Evolutionary conservation across 257 asterid species (phyloP), one percentile per base, ranked within the genome.

Genomic region (Penstemon newberryi): DNA sequence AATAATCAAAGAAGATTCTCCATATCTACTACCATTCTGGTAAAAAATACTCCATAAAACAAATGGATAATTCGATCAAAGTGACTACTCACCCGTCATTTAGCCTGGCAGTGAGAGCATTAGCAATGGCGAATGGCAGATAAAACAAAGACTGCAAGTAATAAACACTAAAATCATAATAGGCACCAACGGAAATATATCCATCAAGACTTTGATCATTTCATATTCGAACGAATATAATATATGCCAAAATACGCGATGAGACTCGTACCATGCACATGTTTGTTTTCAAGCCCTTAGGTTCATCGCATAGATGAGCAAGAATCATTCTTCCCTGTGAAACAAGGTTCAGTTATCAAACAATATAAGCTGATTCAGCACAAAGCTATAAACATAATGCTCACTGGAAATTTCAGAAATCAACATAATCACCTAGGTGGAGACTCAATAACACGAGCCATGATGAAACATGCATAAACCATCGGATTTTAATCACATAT

Each of bases 281-380:
- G 77, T 85, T 84, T 70, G 98, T 92, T 85, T 92, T 92, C 84
- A 92, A 81, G 71, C 98, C 98, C 87, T 89, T 92, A 36, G 98
- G 96, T 84, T 92, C 98, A 73, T 92, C 98, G 70, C 96, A 92
- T 58, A 92, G 76, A 78, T 89, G 98, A 66, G 98, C 89, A 45
- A 92, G 82, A 79, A 92, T 87, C 96, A 92, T 77, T 78, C 98
- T 84, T 80, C 98, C 98, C 98, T 91, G 91, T 67, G 74, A 78
- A 79, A 79, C 12, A 73, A 70, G 52, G 42, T 70, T 56, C 70
- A 64, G 44, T 70, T 45, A 69, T 70, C 56, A 58, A 73, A 25
- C 38, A 49, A 41, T 40, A 44, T 25, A 55, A 73, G 52, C 57
- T 50, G 58, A 19, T 63, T 44, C 56, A 56, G 64, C 61, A 66